Evolutionary conservation across 441 rosid species (phyloP), one percentile per base, ranked within the genome.

Genomic region (Adansonia rubrostipa): DNA sequence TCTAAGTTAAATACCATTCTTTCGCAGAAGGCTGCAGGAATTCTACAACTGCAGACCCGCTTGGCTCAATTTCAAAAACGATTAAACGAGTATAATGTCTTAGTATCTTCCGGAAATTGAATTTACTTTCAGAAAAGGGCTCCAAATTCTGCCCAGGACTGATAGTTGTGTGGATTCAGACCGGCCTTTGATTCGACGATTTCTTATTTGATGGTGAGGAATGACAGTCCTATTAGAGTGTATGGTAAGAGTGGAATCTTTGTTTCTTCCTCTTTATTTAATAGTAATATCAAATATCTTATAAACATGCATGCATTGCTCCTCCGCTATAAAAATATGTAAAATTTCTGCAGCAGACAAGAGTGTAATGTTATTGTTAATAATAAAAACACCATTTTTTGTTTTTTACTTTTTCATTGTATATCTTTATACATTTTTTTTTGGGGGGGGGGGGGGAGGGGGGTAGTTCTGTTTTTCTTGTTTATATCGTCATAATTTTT

Each of bases 21-120:
- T 53, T 85, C 93, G n/a, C 90, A 91, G 78, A 93, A 93, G 79
- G 92, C 97, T 63, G 91, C 93, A 71, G 94, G 93, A 82, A 90
- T 93, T 50, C 76, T 86, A 79, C 93, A 91, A 77, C 81, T 93
- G 28, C 97, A 90, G 80, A 82, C 82, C 42, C 94, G 86, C 28
- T 81, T 93, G 86, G 91, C 92, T 71, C 95, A 87, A 69, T 95
- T 95, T 78, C 97, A 92, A 80, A 95, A 84, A 80, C 97, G 84
- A 76, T 83, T 95, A 61, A 90, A 91, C 82, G 93, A 93, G 81
- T 90, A 91, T 68, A 87, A 88, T 42, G 94, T 95, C 53, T 84
- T 95, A 71, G 88, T 87, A 78, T 91, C 96, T 56, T 83, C 84
- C 71, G 85, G 85, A 47, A 83, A 83, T 77, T 88, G 87, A 88